Evolutionary conservation across 768 basidiomycete species (phyloP), one percentile per base, ranked within the genome.

Genomic region (Gyrodon lividus): DNA sequence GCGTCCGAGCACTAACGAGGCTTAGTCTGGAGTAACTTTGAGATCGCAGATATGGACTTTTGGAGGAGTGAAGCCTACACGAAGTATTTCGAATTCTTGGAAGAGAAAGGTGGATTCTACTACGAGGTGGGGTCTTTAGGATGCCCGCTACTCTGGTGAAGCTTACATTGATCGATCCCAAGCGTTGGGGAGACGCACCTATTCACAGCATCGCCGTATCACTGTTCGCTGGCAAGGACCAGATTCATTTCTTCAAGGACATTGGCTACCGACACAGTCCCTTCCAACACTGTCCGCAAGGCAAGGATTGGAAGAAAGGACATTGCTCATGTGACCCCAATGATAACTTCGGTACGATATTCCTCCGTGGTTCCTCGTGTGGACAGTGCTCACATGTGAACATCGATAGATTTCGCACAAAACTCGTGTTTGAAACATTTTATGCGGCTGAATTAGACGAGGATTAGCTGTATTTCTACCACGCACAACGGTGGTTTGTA

Each of bases 101-200:
- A 96, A 48, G 63, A 77, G 48, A 75, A 77, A 38, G 93, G 93
- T 48, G 92, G 92, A 14, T 92, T 94, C 67, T 94, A 93, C 67
- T 92, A 92, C 57, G 92, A 94, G 82, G 87, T 80, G 58, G 41
- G 39, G 22, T 17, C 23, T 6, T 45, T 7, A 12, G 13, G 19
- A 5, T 10, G 0, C 2, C 10, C 20, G 16, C 12, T 42, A 23
- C 48, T 28, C n/a, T 38, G 14, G 14, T 17, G 30, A 30, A 9
- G n/a, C 17, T 68, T 46, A 54, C 37, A 17, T n/a, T 39, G 23
- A 33, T 39, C 20, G 1, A 7, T 13, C 19, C 43, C 9, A 56
- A 91, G 82, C 84, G 92, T 30, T 93, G 92, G 92, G 96, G 96
- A 44, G 95, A 97, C 72, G 96, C 96, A n/a, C 84, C 84, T 9